Evolutionary conservation across 2,329 filamentous ascomycete genomes (phyloP).

Genomic region (Exophiala oligosperma): DNA sequence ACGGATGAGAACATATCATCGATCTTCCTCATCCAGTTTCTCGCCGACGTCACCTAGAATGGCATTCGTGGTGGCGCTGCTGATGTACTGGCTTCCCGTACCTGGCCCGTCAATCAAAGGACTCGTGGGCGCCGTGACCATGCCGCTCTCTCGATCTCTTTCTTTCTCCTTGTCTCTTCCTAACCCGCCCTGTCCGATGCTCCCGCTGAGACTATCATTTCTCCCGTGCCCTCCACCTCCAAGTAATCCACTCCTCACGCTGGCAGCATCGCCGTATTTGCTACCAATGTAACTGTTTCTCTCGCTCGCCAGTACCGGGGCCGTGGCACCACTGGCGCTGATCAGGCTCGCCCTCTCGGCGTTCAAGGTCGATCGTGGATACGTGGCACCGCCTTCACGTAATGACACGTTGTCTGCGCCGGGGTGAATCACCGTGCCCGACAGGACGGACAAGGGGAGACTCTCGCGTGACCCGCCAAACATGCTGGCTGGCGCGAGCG

Average conservation of each 20-base stretch:
- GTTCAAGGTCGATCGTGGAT: constrained; percentile 56
- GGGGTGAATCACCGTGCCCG: constrained; percentile 51
- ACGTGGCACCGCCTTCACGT: constrained; percentile 38
- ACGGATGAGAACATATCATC: neutral
- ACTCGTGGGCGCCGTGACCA: constrained; percentile 28
- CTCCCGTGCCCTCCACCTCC: constrained; percentile 58
- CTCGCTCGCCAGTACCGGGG: constrained; percentile 68
- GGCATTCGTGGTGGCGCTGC: neutral
- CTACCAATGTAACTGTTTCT: constrained; percentile 77
- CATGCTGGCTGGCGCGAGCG: constrained; percentile 62
- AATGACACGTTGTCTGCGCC: constrained; percentile 43
- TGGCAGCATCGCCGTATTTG: constrained; percentile 67
- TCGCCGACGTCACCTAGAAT: constrained; percentile 9
- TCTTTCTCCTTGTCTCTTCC: constrained; percentile 18
- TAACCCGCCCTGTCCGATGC: constrained; percentile 19
- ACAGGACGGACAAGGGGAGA: constrained; percentile 62
- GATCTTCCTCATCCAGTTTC: constrained; percentile 8
- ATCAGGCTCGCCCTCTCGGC: constrained; percentile 69
- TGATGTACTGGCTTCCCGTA: constrained; percentile 7
- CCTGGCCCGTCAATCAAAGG: constrained; percentile 21
- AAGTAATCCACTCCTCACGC: constrained; percentile 72
- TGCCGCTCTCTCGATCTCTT: constrained; percentile 18
- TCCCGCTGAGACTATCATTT: constrained; percentile 27
- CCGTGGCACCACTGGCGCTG: constrained; percentile 65
- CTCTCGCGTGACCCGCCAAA: constrained; percentile 66